phyloP scores from a whole-genome alignment of 306 rosid genomes.

The Dalbergia oliveri region DNA sequence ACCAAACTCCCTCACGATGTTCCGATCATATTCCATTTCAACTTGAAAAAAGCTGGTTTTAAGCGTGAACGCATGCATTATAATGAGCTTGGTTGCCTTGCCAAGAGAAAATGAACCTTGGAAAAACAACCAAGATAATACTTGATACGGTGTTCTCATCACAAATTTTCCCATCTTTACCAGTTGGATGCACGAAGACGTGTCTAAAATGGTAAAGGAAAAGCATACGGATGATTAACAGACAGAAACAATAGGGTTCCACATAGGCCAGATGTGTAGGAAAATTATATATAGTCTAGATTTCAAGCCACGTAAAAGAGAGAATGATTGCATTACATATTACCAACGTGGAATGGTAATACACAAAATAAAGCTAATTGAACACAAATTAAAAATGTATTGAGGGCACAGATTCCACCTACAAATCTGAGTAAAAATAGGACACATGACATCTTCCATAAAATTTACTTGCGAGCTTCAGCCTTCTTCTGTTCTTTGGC shows the following conservation, averaged over 20 bases:
- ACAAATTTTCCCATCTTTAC: too few relatives aligned
- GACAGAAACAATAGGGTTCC: not conserved
- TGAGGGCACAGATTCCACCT: slow-evolving; percentile 38
- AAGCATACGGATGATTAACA: not conserved
- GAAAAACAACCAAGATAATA: too few relatives aligned
- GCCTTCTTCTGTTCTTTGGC: slow-evolving; percentile 86
- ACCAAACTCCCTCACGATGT: too few relatives aligned
- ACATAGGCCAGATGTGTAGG: not conserved
- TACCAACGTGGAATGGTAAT: slow-evolving; percentile 36
- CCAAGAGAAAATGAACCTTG: too few relatives aligned
- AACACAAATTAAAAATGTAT: slow-evolving; percentile 15
- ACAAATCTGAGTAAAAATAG: slow-evolving; percentile 25
- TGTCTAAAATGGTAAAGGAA: not conserved
- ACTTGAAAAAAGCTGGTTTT: too few relatives aligned
- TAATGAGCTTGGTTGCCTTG: too few relatives aligned
- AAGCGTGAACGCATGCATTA: too few relatives aligned
- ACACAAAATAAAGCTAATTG: slow-evolving; percentile 39
- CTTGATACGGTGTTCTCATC: too few relatives aligned
- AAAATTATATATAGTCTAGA: slow-evolving; percentile 5
- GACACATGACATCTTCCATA: slow-evolving; percentile 3
- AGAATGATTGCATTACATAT: slow-evolving; percentile 36
- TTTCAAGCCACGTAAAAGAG: slow-evolving; percentile 12
- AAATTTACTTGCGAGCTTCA: slow-evolving; percentile 77
- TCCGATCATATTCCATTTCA: too few relatives aligned
- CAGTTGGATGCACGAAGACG: too few relatives aligned